Percentiles rank a stretch among this genome's conserved stretches.
Conservation (phyloP, 2,329 filamentous ascomycete species). For the Calonectria naviculata region DNA sequence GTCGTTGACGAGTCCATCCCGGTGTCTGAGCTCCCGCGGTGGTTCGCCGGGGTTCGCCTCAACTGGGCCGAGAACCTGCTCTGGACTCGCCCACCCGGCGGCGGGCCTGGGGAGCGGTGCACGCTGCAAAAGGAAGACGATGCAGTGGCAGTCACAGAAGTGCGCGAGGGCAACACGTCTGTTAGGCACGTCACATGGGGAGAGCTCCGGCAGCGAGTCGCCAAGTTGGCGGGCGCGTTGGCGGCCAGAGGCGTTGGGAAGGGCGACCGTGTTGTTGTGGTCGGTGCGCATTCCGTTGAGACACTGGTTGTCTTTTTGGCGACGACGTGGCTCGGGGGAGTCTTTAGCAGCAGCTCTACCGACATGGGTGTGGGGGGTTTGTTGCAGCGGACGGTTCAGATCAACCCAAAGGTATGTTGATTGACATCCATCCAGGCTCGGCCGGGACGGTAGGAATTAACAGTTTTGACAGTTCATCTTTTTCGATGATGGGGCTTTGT, state of each 20-base stretch:
- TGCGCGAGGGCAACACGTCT: constrained; percentile 73
- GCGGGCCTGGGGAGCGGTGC: constrained; percentile 56
- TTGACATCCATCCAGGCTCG: background rate
- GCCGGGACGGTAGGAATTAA: constrained; percentile 5
- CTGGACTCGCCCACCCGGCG: constrained; percentile 61
- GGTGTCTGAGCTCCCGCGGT: constrained; percentile 78
- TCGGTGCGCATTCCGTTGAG: constrained; percentile 80
- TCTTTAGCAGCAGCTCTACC: constrained; percentile 82
- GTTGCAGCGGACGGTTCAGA: constrained; percentile 78
- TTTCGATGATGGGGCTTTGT: constrained; percentile 82
- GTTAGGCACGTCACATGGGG: constrained; percentile 73
- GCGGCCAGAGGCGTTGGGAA: constrained; percentile 71
- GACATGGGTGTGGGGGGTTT: constrained; percentile 87
- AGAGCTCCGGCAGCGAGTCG: constrained; percentile 70
- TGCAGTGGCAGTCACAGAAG: constrained; percentile 77
- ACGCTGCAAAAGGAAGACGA: constrained; percentile 75
- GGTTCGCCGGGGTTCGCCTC: constrained; percentile 80
- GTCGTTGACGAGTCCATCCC: constrained; percentile 77
- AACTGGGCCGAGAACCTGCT: constrained; percentile 88
- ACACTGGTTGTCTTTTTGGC: constrained; percentile 79
- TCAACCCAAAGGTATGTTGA: constrained; percentile 71
- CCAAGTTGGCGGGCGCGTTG: constrained; percentile 73
- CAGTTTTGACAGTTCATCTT: constrained; percentile 70
- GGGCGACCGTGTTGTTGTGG: constrained; percentile 81
- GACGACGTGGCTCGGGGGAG: constrained; percentile 74